A percentile compares a stretch with the other conserved stretches of the same genome.
These are phyloP conservation scores for Opeltia flavorubescens DNA, from an alignment of 495 filamentous ascomycete species.

Conservation along the genomic window DNA sequence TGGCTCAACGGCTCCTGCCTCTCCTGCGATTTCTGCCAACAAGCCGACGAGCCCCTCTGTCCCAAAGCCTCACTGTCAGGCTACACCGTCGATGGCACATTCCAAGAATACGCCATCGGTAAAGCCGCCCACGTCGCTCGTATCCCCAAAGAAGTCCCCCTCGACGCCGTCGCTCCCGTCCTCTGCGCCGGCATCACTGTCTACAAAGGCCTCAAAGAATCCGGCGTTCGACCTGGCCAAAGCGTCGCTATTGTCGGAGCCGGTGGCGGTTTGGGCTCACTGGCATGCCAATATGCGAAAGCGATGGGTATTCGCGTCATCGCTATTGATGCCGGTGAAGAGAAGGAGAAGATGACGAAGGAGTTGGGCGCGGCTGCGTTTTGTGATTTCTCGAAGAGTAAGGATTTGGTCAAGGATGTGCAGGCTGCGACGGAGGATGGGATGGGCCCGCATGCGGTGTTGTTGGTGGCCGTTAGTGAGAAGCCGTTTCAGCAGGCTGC, in stretches of 20 bases:
- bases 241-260: conserved; percentile 78
- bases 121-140: conserved; percentile 72
- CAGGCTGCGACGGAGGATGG: conserved; percentile 63
- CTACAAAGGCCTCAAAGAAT: conserved; percentile 87
- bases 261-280: conserved; percentile 69
- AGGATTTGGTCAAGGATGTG: conserved; percentile 71
- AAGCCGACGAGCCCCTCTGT: conserved; percentile 67
- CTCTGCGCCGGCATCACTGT: conserved; percentile 85
- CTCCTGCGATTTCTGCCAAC: conserved; percentile 65
- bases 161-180: conserved; percentile 69
- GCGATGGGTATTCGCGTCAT: conserved; percentile 74
- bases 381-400: conserved; percentile 60
- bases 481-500: conserved; percentile 90
- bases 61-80: conserved; percentile 57
- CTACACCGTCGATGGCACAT: conserved; percentile 83
- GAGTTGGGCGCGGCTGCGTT: conserved; percentile 54
- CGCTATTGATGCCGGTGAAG: conserved; percentile 66
- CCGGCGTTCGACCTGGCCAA: conserved; percentile 56
- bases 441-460: conserved; percentile 73
- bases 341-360: conserved; percentile 58
- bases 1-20: conserved; percentile 83
- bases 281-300: conserved; percentile 76
- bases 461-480: conserved; percentile 73
- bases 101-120: conserved; percentile 83
- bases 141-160: conserved; percentile 57